Evolutionary conservation across 2,329 filamentous ascomycete genomes (phyloP).

Genomic region (Pyrenophora graminea): DNA sequence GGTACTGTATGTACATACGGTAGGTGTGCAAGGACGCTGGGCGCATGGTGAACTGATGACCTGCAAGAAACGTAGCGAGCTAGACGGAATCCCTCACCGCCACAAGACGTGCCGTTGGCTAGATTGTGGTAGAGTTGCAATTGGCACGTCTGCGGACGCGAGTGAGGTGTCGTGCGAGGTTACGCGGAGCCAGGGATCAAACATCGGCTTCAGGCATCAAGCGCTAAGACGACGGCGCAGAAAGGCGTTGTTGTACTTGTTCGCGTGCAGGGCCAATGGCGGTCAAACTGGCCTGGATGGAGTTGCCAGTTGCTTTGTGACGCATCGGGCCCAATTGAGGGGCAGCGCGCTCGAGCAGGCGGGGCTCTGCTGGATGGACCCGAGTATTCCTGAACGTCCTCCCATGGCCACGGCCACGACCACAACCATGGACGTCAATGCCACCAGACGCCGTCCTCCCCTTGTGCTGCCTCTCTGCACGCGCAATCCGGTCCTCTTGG

Average conservation of each 20-base stretch:
- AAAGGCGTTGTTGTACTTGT: slow-evolving; percentile 16
- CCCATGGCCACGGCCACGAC: slow-evolving; percentile 22
- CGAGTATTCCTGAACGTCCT: slow-evolving; percentile 32
- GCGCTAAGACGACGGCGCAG: slow-evolving; percentile 29
- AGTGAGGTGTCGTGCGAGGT: slow-evolving; percentile 30
- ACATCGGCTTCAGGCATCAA: slow-evolving; percentile 24
- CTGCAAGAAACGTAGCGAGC: slow-evolving; percentile 20
- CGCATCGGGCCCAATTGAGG: slow-evolving; percentile 32
- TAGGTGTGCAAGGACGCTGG: slow-evolving; percentile 12
- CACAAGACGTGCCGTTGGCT: slow-evolving; percentile 12
- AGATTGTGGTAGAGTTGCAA: slow-evolving; percentile 16
- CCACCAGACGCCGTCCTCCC: slow-evolving; percentile 19
- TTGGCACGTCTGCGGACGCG: slow-evolving; percentile 26
- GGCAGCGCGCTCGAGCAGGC: slow-evolving; percentile 20
- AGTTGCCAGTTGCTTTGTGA: slow-evolving; percentile 25
- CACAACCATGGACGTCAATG: background rate
- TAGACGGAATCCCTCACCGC: slow-evolving; percentile 27
- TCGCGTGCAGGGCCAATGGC: slow-evolving; percentile 36
- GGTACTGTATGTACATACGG: background rate
- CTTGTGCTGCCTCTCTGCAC: slow-evolving; percentile 18
- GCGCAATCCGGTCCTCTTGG: slow-evolving; percentile 16
- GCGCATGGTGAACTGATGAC: slow-evolving; percentile 23
- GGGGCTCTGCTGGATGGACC: slow-evolving; percentile 34
- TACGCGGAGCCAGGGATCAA: slow-evolving; percentile 25
- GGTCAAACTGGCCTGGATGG: slow-evolving; percentile 10